Evolutionary conservation across 805 yeast species (phyloP).

Genomic region (Spathaspora hagerdaliae): DNA sequence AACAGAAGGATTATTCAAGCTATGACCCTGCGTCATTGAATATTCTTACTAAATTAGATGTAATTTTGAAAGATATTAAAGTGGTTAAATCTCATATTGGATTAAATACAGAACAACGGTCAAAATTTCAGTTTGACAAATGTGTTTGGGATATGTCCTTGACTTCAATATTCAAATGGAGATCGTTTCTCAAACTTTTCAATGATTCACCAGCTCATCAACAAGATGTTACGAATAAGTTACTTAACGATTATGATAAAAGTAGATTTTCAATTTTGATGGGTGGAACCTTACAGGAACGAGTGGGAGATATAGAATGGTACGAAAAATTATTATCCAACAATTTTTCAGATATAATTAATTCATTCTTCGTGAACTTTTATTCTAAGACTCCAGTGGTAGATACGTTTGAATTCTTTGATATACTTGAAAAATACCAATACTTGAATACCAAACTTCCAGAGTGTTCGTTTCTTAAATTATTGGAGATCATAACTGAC

Average conservation of each 20-base stretch:
- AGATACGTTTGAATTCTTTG: conserved; percentile 25
- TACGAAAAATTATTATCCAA: conserved; percentile 17
- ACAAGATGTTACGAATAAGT: conserved; percentile 6
- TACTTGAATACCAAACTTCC: conserved; percentile 15
- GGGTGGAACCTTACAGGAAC: conserved; percentile 9
- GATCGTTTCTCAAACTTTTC: conserved; percentile 14
- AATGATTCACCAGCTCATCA: conserved; percentile 9
- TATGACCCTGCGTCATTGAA: conserved; percentile 23
- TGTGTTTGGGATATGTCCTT: conserved; percentile 34
- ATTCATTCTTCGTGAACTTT: conserved; percentile 27
- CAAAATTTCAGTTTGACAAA: conserved; percentile 9
- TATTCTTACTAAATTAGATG: conserved; percentile 26
- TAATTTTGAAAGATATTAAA: conserved; percentile 21
- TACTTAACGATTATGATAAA: conserved; percentile 12
- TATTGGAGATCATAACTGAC: conserved; percentile 9
- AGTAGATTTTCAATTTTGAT: background rate
- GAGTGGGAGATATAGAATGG: conserved; percentile 6
- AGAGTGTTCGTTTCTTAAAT: conserved; percentile 13
- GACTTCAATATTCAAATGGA: conserved; percentile 27
- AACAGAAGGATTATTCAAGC: conserved; percentile 15
- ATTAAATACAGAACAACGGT: background rate
- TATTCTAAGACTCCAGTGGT: conserved; percentile 32
- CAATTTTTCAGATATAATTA: conserved; percentile 16
- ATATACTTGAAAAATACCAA: conserved; percentile 23
- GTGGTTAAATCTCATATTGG: conserved; percentile 9